Conservation (phyloP, 345 rosid species). For the Streptanthus diversifolius region DNA sequence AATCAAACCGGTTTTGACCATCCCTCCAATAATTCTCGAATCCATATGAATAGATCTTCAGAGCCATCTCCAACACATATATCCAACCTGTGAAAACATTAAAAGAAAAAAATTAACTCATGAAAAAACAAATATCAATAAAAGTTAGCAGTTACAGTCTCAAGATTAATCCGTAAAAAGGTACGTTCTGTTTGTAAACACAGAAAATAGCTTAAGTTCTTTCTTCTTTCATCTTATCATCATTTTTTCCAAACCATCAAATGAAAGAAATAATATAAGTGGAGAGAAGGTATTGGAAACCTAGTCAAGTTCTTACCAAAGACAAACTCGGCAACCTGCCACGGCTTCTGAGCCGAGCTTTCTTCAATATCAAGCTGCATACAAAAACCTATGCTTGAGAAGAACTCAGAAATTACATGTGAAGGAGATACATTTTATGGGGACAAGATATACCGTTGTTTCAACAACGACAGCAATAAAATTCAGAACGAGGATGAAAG, state of each 20-base stretch:
- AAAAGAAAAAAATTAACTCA: slow-evolving; percentile 19
- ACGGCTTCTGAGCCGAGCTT: slow-evolving; percentile 73
- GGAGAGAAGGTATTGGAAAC: slow-evolving; percentile 4
- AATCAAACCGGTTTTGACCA: slow-evolving; percentile 94
- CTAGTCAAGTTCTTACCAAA: slow-evolving; percentile 60
- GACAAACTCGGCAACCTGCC: slow-evolving; percentile 85
- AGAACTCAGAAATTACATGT: background rate
- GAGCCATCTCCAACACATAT: slow-evolving; percentile 92
- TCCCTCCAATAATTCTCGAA: slow-evolving; percentile 93
- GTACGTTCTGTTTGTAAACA: background rate
- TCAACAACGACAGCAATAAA: slow-evolving; percentile 79
- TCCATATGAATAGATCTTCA: slow-evolving; percentile 81
- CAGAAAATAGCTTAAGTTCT: background rate
- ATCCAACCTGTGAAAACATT: slow-evolving; percentile 73
- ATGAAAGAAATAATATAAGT: background rate
- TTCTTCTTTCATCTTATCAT: background rate
- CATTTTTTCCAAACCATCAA: background rate
- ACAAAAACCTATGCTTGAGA: background rate
- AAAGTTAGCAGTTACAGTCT: background rate
- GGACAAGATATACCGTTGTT: slow-evolving; percentile 66
- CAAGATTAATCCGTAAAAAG: background rate
- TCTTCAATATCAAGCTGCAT: slow-evolving; percentile 90
- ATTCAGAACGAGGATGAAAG: slow-evolving; percentile 73
- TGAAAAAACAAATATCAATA: background rate
- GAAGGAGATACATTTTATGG: background rate